Base-by-base conservation (phyloP, 108 stramenopile species). In the Cyclotella baltica region DNA sequence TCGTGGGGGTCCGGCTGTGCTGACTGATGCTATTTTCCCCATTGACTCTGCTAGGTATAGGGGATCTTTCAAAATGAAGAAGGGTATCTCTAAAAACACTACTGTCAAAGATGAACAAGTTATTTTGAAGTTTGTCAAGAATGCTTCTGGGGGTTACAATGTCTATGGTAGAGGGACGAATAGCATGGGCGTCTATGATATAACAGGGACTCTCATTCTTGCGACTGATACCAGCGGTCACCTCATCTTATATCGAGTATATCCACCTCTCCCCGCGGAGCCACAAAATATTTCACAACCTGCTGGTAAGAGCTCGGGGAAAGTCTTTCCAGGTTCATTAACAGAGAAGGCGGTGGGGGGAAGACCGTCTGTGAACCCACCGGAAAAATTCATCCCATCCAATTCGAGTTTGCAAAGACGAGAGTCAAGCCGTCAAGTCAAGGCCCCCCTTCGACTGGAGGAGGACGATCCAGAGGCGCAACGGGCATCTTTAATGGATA, bases 401-500 rank as follows among this genome's bases (percentile, higher is more conserved):
- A 33, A 48, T 37, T 78, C 84, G 47, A 69, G 81, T 65, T 58
- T 92, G 67, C 79, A 68, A 27, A 58, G 94, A 51, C 67, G 92
- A 48, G 94, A 96, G 75, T 96, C 94, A 0, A 75, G 91, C 11
- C 78, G 94, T 0, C 47, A 56, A 36, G 57, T 78, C 13, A 93
- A 93, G 68, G 77, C 89, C 4, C 92, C 92, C 2, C 83, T 88
- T 6, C 67, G 89, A 11, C 83, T 96, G 16, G 94, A 96, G 67
- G 94, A 96, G 47, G 91, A 88, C 43, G 94, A 96, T 55, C 94
- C 94, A 2, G 50, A 87, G 46, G 92, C 94, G 2, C 84, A 86
- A 51, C 71, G 88, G 40, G 63, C 70, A 28, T 78, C 91, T 59
- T 73, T 85, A 11, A 89, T 91, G 88, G 90, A 90, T 11, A 93